Conservation (phyloP, 768 basidiomycete genomes). For the Suillus alpinus region DNA sequence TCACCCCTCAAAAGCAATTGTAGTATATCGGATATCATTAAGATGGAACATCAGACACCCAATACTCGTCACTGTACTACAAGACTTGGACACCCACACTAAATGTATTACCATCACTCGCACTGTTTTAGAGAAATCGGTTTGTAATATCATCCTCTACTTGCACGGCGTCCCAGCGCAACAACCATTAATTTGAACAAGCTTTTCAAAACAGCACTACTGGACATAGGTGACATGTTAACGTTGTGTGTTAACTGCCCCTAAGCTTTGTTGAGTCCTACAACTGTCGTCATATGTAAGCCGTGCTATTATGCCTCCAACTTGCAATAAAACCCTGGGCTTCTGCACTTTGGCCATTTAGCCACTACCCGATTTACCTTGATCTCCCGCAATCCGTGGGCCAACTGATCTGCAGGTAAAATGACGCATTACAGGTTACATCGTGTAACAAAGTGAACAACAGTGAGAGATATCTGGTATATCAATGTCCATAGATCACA, state of each 20-base stretch:
- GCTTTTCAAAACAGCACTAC: too few species aligned
- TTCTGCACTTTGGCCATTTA: neutral
- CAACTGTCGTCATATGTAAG: too few species aligned
- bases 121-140: neutral
- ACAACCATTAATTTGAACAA: too few species aligned
- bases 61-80: neutral
- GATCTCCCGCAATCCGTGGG: slow-evolving; percentile 6
- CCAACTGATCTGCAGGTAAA: neutral
- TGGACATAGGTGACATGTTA: too few species aligned
- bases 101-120: neutral
- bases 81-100: neutral
- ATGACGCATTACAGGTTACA: neutral
- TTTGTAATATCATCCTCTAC: neutral
- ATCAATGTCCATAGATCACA: neutral
- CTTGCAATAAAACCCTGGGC: neutral
- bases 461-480: neutral
- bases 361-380: neutral
- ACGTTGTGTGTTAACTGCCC: too few species aligned
- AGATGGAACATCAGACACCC: neutral
- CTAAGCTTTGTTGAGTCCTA: too few species aligned
- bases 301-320: too few species aligned
- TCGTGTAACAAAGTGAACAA: neutral
- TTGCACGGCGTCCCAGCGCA: too few species aligned
- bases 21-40: neutral
- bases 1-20: neutral